A percentile compares a stretch with the other conserved stretches of the same genome.
Conservation (phyloP, 371 early-diverging fungal species). For the Rhizopus sp. region DNA sequence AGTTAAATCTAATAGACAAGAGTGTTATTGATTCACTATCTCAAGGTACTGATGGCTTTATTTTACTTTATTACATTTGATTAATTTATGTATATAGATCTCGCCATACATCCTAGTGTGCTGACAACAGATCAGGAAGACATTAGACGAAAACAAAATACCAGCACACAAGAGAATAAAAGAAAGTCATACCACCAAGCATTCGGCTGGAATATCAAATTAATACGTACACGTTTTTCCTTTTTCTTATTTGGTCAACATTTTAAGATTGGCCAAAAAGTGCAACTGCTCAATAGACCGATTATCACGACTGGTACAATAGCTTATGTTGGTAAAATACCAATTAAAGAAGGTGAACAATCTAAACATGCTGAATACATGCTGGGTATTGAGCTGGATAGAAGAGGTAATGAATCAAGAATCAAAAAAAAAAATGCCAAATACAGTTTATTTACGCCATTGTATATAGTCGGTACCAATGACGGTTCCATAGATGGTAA, state of each 20-base stretch:
- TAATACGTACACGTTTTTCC: constrained; percentile 12
- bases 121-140: constrained; percentile 12
- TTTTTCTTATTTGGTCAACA: constrained; percentile 17
- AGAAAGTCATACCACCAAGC: not conserved
- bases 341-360: not conserved
- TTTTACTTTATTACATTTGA: not conserved
- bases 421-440: not conserved
- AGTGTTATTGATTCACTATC: constrained; percentile 22
- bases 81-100: constrained; percentile 11
- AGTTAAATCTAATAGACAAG: constrained; percentile 26
- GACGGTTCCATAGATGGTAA: constrained; percentile 38
- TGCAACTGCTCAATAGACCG: constrained; percentile 26
- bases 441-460: not conserved
- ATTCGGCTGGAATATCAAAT: constrained; percentile 7
- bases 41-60: constrained; percentile 22
- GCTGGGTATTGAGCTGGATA: constrained; percentile 30
- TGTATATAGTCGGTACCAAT: constrained; percentile 33
- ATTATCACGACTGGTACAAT: constrained; percentile 34
- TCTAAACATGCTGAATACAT: constrained; percentile 6
- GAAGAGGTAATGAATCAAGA: constrained; percentile 19
- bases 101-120: constrained; percentile 8
- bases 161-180: not conserved
- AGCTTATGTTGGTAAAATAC: constrained; percentile 21
- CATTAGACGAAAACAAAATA: not conserved
- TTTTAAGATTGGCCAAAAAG: constrained; percentile 27